Evolutionary conservation across 176 grass and related monocot species (phyloP).

Genomic region (Alopecurus myosuroides): DNA sequence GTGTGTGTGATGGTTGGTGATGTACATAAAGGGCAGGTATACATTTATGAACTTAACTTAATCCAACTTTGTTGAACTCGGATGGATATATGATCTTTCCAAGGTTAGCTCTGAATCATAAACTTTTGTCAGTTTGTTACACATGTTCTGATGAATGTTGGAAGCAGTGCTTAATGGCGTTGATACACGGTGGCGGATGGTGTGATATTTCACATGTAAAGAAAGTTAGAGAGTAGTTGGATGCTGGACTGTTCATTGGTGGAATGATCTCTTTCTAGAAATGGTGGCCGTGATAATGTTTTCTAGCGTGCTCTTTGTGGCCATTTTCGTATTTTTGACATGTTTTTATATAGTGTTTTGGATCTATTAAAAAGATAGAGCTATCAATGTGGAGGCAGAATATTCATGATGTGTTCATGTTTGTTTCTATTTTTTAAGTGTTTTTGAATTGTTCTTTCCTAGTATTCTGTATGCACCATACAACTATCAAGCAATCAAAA

Average conservation of each 20-base stretch:
- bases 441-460: not conserved
- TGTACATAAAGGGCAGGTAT: constrained; percentile 56
- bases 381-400: not conserved
- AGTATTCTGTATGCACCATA: not conserved
- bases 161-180: not conserved
- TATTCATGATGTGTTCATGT: not conserved
- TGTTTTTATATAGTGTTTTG: not conserved
- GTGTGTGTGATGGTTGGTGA: constrained; percentile 34
- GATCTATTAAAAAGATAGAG: not conserved
- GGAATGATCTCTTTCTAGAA: too few relatives aligned
- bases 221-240: too few relatives aligned
- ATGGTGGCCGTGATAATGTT: too few relatives aligned
- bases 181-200: not conserved
- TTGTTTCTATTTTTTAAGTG: not conserved
- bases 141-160: not conserved
- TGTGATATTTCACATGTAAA: not conserved
- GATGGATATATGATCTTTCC: constrained; percentile 33
- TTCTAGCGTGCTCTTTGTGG: too few relatives aligned
- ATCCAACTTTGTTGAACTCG: not conserved
- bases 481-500: not conserved
- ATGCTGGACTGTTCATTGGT: not conserved
- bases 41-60: constrained; percentile 29
- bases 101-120: not conserved
- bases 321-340: too few relatives aligned
- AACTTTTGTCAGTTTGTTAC: not conserved